Conservation (phyloP, 2,329 filamentous ascomycete species). For the Trichoderma simmonsii region DNA sequence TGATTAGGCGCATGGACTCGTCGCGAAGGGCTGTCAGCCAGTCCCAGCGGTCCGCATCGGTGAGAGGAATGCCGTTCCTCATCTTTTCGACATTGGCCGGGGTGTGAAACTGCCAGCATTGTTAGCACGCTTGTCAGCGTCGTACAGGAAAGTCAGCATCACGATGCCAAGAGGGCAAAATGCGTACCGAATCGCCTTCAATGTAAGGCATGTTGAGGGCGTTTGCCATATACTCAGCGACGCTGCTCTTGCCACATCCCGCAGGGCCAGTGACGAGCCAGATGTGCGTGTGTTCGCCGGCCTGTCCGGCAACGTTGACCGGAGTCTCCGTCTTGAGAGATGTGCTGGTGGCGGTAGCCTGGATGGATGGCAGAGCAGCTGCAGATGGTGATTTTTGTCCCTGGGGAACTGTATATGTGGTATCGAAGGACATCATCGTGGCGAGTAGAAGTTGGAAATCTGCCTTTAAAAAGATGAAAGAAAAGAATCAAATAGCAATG, state of each 20-base stretch:
- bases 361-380: conserved; percentile 7
- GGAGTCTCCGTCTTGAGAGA: conserved; percentile 24
- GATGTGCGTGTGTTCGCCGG: conserved; percentile 59
- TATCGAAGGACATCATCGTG: conserved; percentile 51
- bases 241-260: conserved; percentile 75
- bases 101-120: conserved; percentile 63
- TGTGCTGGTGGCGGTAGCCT: conserved; percentile 3
- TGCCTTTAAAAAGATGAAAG: background rate
- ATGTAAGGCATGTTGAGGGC: conserved; percentile 66
- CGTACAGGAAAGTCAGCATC: background rate
- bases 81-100: conserved; percentile 86
- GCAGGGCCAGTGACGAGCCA: conserved; percentile 79
- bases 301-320: conserved; percentile 25
- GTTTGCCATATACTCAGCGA: conserved; percentile 63
- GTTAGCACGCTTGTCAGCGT: conserved; percentile 2
- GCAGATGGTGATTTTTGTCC: conserved; percentile 35
- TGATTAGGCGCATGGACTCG: conserved; percentile 57
- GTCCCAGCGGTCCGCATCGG: conserved; percentile 94
- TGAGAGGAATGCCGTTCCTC: conserved; percentile 76
- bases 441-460: background rate
- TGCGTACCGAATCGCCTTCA: conserved; percentile 72
- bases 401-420: conserved; percentile 41
- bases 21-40: conserved; percentile 82
- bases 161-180: background rate
- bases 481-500: background rate